Evolutionary conservation across 768 basidiomycete genomes (phyloP).

Genomic region (Boletus tylopilopsis): DNA sequence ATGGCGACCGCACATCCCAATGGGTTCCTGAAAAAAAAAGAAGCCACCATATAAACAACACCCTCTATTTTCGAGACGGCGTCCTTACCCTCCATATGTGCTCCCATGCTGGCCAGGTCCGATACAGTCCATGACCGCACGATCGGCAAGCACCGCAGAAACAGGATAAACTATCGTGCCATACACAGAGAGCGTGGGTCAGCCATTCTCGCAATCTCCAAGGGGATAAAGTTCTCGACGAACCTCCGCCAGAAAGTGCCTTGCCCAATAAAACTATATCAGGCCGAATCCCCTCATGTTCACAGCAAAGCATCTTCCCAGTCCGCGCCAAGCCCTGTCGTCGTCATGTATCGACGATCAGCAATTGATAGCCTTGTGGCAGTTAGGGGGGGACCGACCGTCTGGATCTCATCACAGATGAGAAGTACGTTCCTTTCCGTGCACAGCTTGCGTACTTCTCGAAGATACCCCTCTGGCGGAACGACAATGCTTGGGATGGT

Average conservation of each 20-base stretch:
- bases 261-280: conserved; percentile 94
- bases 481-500: conserved; percentile 73
- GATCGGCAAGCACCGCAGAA: conserved; percentile 88
- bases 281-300: conserved; percentile 84
- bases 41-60: neutral
- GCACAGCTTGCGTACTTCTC: conserved; percentile 75
- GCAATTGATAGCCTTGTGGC: neutral
- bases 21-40: conserved; percentile 61
- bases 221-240: conserved; percentile 26
- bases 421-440: conserved; percentile 91
- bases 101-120: conserved; percentile 94
- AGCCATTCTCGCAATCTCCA: conserved; percentile 1
- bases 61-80: neutral
- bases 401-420: conserved; percentile 98
- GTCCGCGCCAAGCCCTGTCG: conserved; percentile 83
- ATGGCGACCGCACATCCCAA: conserved; percentile 95
- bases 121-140: conserved; percentile 93
- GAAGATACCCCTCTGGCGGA: conserved; percentile 83
- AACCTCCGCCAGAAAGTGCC: conserved; percentile 92
- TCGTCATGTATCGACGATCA: conserved; percentile 1
- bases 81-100: conserved; percentile 83
- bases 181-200: neutral
- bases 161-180: conserved; percentile 80
- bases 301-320: conserved; percentile 88
- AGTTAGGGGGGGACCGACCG: conserved; percentile 42